Conservation (phyloP, 2,329 filamentous ascomycete genomes). For the Paraphoma chrysanthemicola region DNA sequence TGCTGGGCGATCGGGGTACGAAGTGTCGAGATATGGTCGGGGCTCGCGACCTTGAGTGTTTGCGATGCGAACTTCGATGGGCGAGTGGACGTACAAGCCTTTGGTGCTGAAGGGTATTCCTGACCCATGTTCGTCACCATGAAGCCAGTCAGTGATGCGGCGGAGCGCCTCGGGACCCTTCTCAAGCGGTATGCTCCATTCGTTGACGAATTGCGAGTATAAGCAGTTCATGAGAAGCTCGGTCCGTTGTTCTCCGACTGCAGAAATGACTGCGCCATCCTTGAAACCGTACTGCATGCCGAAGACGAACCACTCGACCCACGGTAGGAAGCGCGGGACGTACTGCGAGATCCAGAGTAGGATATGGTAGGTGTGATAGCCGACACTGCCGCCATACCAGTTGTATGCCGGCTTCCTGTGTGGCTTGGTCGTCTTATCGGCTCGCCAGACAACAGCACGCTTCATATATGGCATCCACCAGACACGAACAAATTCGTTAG, state of each 20-base stretch:
- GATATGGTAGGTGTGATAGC: constrained; percentile 91
- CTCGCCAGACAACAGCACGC: constrained; percentile 86
- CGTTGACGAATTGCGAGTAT: constrained; percentile 98
- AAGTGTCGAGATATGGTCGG: constrained; percentile 76
- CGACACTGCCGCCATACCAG: constrained; percentile 83
- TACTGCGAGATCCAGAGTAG: constrained; percentile 82
- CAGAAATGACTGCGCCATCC: constrained; percentile 71
- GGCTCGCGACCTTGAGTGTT: constrained; percentile 64
- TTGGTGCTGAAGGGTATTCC: constrained; percentile 82
- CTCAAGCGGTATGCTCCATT: constrained; percentile 90
- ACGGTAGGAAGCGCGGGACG: constrained; percentile 79
- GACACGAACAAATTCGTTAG: constrained; percentile 86
- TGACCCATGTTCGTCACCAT: constrained; percentile 72
- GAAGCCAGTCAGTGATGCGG: constrained; percentile 86
- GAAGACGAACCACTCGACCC: constrained; percentile 95
- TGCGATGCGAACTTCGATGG: constrained; percentile 86
- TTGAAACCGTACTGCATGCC: constrained; percentile 96
- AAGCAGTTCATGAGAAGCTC: constrained; percentile 96
- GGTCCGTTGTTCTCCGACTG: constrained; percentile 78
- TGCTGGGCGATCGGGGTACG: constrained; percentile 70
- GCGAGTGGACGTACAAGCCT: constrained; percentile 84
- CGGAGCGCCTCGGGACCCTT: constrained; percentile 86
- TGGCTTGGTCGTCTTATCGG: constrained; percentile 75
- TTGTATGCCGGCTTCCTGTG: constrained; percentile 66
- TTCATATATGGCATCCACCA: constrained; percentile 98